phyloP scores from a whole-genome alignment of 192 early-diverging fungal species.

The Chytriomyces confervae region DNA sequence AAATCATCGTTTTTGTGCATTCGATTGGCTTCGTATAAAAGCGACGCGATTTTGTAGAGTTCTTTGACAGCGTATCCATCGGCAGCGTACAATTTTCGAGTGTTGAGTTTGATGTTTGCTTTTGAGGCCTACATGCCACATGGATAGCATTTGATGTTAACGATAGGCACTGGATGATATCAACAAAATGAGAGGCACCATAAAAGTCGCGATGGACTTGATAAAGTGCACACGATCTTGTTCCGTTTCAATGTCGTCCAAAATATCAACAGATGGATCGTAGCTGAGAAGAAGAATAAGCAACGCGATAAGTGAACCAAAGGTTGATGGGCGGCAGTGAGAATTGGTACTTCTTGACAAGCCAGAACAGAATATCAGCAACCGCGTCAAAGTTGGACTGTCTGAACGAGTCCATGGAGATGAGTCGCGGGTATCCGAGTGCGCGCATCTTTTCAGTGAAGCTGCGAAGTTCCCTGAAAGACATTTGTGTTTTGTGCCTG shows the following conservation, averaged over 20 bases:
- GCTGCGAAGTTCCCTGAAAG: slow-evolving; percentile 40
- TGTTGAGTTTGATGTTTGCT: slow-evolving; percentile 60
- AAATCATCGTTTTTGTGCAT: slow-evolving; percentile 14
- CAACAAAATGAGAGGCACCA: slow-evolving; percentile 37
- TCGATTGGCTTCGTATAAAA: slow-evolving; percentile 50
- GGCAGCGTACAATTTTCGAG: slow-evolving; percentile 57
- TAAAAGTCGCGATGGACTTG: slow-evolving; percentile 53
- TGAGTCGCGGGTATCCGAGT: slow-evolving; percentile 54
- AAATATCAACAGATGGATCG: slow-evolving; percentile 52
- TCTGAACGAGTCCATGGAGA: slow-evolving; percentile 62
- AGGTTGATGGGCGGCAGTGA: neutral
- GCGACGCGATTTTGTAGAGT: slow-evolving; percentile 51
- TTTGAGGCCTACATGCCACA: slow-evolving; percentile 47
- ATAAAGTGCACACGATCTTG: slow-evolving; percentile 58
- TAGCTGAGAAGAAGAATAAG: slow-evolving; percentile 40
- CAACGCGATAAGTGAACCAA: neutral
- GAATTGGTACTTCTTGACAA: slow-evolving; percentile 53
- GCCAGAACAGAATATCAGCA: slow-evolving; percentile 58
- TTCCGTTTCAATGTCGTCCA: slow-evolving; percentile 55
- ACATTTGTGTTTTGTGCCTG: slow-evolving; percentile 20
- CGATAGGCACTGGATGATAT: neutral
- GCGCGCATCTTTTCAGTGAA: slow-evolving; percentile 58
- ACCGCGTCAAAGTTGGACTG: slow-evolving; percentile 58
- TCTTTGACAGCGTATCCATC: slow-evolving; percentile 62
- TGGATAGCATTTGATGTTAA: neutral